These are phyloP conservation scores for Leishmania guyanensis DNA, from an alignment of 208 protist genomes.

Conservation along the genomic window DNA sequence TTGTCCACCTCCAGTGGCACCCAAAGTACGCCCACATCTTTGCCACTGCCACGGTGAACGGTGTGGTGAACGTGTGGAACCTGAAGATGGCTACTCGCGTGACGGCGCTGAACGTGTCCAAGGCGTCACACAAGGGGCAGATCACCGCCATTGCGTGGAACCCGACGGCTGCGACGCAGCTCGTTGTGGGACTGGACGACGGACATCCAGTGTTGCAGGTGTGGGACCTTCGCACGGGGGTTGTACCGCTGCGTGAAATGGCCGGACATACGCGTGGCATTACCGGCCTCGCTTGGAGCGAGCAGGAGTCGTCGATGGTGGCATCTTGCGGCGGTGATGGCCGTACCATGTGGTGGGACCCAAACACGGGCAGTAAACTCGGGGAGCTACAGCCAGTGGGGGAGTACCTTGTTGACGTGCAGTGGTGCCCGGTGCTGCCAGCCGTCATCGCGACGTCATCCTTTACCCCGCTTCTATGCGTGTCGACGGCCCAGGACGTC, in stretches of 20 bases:
- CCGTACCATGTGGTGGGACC: slow-evolving; percentile 95
- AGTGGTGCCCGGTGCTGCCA: slow-evolving; percentile 93
- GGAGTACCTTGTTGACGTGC: slow-evolving; percentile 94
- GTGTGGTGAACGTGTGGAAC: slow-evolving; percentile 95
- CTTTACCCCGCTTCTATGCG: slow-evolving; percentile 78
- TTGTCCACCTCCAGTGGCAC: slow-evolving; percentile 83
- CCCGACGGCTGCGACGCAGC: slow-evolving; percentile 90
- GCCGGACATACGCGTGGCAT: slow-evolving; percentile 88
- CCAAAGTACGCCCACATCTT: slow-evolving; percentile 93
- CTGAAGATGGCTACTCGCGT: slow-evolving; percentile 88
- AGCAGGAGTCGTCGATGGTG: slow-evolving; percentile 89
- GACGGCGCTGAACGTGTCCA: slow-evolving; percentile 87
- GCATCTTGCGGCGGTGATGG: slow-evolving; percentile 95
- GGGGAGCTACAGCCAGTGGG: slow-evolving; percentile 62
- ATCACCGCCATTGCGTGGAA: slow-evolving; percentile 95
- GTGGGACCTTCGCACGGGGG: slow-evolving; percentile 96
- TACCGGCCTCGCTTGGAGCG: slow-evolving; percentile 94
- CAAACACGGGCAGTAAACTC: slow-evolving; percentile 71
- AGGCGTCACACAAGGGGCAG: slow-evolving; percentile 47
- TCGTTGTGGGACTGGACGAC: slow-evolving; percentile 94
- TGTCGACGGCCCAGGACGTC: slow-evolving; percentile 64
- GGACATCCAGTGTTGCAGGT: slow-evolving; percentile 93
- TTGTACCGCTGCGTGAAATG: slow-evolving; percentile 85
- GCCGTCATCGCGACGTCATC: slow-evolving; percentile 90
- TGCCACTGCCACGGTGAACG: slow-evolving; percentile 87